Conservation (phyloP, 768 basidiomycete genomes). For the Phanerodontia chrysosporium region DNA sequence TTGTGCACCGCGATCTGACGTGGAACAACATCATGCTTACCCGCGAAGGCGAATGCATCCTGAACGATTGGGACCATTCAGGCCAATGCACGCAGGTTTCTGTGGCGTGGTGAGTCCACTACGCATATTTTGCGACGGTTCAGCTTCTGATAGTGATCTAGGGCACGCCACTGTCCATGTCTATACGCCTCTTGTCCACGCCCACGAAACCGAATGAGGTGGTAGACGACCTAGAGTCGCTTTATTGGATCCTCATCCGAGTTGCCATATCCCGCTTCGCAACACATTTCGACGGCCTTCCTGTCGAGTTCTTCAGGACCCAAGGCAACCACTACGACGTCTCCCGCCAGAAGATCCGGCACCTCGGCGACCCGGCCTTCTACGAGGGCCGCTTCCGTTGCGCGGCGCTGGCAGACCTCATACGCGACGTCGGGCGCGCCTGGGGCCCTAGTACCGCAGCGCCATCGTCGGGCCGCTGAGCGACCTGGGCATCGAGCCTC, state of each 20-base stretch:
- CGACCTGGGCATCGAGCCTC: too few species aligned
- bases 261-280: too few species aligned
- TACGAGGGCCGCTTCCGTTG: too few species aligned
- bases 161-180: not conserved
- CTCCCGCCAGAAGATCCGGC: too few species aligned
- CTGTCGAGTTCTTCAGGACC: too few species aligned
- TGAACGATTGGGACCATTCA: conserved; percentile 9
- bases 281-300: too few species aligned
- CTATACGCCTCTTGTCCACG: not conserved
- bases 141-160: not conserved
- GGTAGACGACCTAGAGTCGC: not conserved
- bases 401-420: too few species aligned
- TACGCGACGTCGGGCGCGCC: too few species aligned
- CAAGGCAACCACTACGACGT: too few species aligned
- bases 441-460: too few species aligned
- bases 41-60: not conserved
- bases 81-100: not conserved
- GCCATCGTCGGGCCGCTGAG: too few species aligned
- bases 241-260: not conserved
- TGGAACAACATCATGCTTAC: not conserved
- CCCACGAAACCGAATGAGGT: not conserved
- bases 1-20: conserved; percentile 5
- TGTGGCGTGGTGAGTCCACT: not conserved
- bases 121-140: not conserved
- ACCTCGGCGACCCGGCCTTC: too few species aligned